Evolutionary conservation across 2,329 filamentous ascomycete species (phyloP).

Genomic region (Tothia fuscella): DNA sequence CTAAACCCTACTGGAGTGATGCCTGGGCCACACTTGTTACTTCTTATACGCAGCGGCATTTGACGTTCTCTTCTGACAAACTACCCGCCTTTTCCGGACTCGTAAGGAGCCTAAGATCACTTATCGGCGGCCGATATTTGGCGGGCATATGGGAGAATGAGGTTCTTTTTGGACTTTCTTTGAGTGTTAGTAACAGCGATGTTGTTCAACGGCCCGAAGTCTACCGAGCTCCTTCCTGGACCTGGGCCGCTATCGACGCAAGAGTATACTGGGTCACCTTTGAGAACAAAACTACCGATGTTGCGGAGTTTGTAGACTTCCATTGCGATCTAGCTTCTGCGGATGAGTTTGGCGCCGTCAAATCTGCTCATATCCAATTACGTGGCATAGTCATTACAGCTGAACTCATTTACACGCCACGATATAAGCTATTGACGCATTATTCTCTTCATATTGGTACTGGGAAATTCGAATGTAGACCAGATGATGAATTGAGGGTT

Average conservation of each 20-base stretch:
- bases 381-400: no score
- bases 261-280: constrained; percentile 18
- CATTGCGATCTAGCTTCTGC: no score
- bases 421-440: no score
- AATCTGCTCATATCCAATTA: no score
- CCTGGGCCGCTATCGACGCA: constrained; percentile 14
- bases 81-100: constrained; percentile 5
- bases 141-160: constrained; percentile 1
- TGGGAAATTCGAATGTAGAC: no score
- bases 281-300: constrained; percentile 15
- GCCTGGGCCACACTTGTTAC: neutral
- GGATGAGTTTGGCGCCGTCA: no score
- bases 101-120: neutral
- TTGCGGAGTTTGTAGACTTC: no score
- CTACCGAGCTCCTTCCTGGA: constrained; percentile 11
- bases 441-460: no score
- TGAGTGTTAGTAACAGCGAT: neutral
- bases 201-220: neutral
- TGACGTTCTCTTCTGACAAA: constrained; percentile 2
- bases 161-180: neutral
- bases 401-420: no score
- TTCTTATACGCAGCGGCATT: neutral
- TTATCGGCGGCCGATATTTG: neutral
- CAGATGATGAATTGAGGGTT: no score
- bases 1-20: no score